These are phyloP conservation scores for Diutina ranongensis DNA, from an alignment of 1,139 yeast species.

Conservation along the genomic window DNA sequence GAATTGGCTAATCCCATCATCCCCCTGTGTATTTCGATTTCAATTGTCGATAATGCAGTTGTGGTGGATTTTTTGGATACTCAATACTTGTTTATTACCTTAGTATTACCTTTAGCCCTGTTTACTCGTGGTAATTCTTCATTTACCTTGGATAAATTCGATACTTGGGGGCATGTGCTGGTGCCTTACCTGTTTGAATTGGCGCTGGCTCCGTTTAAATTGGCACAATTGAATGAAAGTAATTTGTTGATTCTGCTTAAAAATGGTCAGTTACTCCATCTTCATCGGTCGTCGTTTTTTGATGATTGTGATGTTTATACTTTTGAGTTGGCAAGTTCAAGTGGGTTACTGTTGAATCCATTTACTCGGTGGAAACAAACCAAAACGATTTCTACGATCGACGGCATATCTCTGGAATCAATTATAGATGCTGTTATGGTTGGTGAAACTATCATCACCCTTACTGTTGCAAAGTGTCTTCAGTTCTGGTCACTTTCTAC, in stretches of 20 bases:
- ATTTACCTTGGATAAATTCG: background rate
- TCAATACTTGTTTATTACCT: constrained; percentile 21
- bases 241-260: constrained; percentile 24
- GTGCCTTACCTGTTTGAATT: constrained; percentile 69
- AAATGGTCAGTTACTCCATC: constrained; percentile 61
- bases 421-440: background rate
- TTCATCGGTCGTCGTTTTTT: constrained; percentile 16
- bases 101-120: constrained; percentile 13
- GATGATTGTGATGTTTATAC: constrained; percentile 37
- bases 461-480: constrained; percentile 38
- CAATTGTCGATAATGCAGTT: constrained; percentile 11
- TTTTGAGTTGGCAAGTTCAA: constrained; percentile 29
- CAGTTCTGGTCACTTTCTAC: constrained; percentile 44
- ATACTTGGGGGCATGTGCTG: constrained; percentile 52
- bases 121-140: background rate
- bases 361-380: background rate
- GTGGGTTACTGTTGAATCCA: background rate
- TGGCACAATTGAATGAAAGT: constrained; percentile 30
- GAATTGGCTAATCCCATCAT: constrained; percentile 12
- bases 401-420: constrained; percentile 7
- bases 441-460: constrained; percentile 10
- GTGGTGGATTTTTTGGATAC: constrained; percentile 15
- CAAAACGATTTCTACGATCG: constrained; percentile 1
- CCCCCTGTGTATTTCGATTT: constrained; percentile 8
- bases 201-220: constrained; percentile 42